Evolutionary conservation across 2,329 filamentous ascomycete species (phyloP), one percentile per base, ranked within the genome.

Genomic region (Nothophaeocryptopus gaeumannii): DNA sequence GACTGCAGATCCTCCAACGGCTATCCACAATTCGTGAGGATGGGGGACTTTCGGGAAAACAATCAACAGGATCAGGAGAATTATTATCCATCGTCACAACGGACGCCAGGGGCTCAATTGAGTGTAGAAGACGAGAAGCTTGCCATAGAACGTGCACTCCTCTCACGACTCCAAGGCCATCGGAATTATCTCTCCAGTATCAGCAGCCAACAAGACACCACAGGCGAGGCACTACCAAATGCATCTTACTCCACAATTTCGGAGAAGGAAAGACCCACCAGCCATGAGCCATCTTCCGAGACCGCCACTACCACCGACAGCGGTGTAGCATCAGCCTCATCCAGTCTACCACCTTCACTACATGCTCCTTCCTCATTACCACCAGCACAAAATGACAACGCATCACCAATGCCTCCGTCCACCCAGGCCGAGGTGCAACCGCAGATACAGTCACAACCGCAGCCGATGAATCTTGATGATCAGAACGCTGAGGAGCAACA

Each of bases 401-500:
- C 29, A 47, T 16, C 36, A 47, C 13, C 36, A 5, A 35, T 40
- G 31, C 11, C 30, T n/a, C 32, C 42, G 42, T 8, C 31, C 5
- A 33, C 32, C 9, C 36, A 33, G 33, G 41, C 45, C n/a, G n/a
- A n/a, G n/a, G n/a, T n/a, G n/a, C n/a, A n/a, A n/a, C n/a, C n/a
- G n/a, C n/a, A n/a, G n/a, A n/a, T n/a, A n/a, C n/a, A n/a, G n/a
- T 20, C 41, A 40, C 15, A 43, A 45, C 29, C 40, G 34, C 48
- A 39, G 14, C 13, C 39, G 9, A 13, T 47, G 29, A 40, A 41
- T 38, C 41, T 56, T 8, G 52, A 58, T 14, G 49, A 34, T 26
- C 60, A 63, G 35, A 55, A 62, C 35, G 66, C 68, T 11, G 58
- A 66, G 39, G 67, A 70, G 50, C 68, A 69, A 47, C 51, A 63